Evolutionary conservation across 2,329 filamentous ascomycete species (phyloP), one percentile per base, ranked within the genome.

Genomic region (Penicillium verrucosum): DNA sequence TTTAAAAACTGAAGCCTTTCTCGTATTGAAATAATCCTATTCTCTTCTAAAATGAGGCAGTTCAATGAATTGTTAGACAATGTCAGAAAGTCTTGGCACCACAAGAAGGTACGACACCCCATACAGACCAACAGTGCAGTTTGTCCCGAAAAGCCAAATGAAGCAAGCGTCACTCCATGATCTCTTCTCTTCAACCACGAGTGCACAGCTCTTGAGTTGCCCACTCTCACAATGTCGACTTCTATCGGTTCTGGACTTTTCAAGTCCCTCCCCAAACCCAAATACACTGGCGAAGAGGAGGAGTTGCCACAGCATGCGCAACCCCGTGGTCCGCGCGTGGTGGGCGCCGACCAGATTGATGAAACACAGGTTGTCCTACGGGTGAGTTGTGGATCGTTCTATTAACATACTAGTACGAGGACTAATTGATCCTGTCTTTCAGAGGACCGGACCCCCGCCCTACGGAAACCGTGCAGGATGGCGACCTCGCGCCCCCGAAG

Each of bases 401-500:
- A 10, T 37, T 44, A 0, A 25, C 41, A 11, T 43, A 69, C 56
- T 66, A 49, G 38, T 5, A 30, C 18, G 43, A 51, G 36, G 32
- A 40, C 41, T 60, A 18, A 67, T 45, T 12, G 2, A 18, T 8
- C 25, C 1, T 29, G 51, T 9, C 34, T 27, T 56, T 9, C 76
- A 89, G 84, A 88, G 87, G 78, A 83, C 85, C 56, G 92, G 92
- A 18, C 92, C 92, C 57, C 94, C 94, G 10, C 82, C 91, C 1
- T 99, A 97, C 67, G 90, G 90, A 48, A 87, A 92, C 72, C 88
- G 94, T 69, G 77, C 85, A 72, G 90, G 89, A 83, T 99, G 94
- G 94, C 86, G 94, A 63, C 94, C 94, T 32, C 88, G 93, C 68
- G 83, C 83, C 40, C 85, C 89, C 61, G 92, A 97, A 71, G 94